Conservation (phyloP, 148 eudicot species). For the Beta vulgaris region DNA sequence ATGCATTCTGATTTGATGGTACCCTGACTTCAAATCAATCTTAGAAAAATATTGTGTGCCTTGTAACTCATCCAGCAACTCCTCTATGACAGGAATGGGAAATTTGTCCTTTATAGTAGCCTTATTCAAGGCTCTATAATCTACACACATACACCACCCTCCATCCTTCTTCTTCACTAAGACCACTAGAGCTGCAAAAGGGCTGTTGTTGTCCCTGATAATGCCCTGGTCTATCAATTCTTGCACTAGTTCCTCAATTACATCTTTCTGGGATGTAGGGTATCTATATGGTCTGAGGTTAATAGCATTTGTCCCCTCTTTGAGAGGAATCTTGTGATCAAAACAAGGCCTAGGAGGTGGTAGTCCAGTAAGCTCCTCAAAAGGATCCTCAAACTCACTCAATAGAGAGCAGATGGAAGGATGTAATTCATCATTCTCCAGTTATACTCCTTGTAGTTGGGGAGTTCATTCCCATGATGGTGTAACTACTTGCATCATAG, state of each 20-base stretch:
- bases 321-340: neutral
- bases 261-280: neutral
- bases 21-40: too few species aligned
- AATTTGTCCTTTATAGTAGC: neutral
- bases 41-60: too few species aligned
- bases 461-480: too few species aligned
- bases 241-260: neutral
- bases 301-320: neutral
- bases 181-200: neutral
- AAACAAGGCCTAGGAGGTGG: neutral
- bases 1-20: too few species aligned
- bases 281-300: neutral
- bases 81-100: neutral
- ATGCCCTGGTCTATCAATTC: neutral
- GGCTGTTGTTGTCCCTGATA: neutral
- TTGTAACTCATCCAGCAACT: neutral
- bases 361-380: neutral
- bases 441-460: too few species aligned
- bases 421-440: too few species aligned
- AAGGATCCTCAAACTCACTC: neutral
- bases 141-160: neutral
- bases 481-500: too few species aligned
- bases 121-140: neutral
- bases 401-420: neutral
- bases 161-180: neutral